Conservation (phyloP, 495 filamentous ascomycete genomes). For the Hypoxylon fragiforme region DNA sequence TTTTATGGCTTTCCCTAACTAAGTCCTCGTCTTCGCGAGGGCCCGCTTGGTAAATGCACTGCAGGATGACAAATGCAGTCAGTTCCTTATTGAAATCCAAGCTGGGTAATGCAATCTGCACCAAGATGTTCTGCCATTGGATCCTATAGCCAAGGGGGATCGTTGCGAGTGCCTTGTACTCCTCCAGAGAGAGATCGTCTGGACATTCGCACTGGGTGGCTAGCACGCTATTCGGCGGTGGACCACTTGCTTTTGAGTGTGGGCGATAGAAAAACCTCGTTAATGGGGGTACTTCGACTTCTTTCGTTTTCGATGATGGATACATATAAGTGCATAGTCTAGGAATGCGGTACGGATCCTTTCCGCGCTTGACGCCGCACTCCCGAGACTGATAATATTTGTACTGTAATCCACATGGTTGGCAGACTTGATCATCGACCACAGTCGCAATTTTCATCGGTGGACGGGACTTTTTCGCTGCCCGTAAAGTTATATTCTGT, state of each 20-base stretch:
- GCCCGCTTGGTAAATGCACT: conserved; percentile 56
- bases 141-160: conserved; percentile 52
- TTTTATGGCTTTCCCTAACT: conserved; percentile 19
- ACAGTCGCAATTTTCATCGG: conserved; percentile 28
- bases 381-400: conserved; percentile 45
- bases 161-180: conserved; percentile 53
- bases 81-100: conserved; percentile 53
- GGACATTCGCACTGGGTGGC: conserved; percentile 50
- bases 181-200: conserved; percentile 47
- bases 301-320: conserved; percentile 29
- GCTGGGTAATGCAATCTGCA: conserved; percentile 51
- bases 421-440: conserved; percentile 44
- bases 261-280: conserved; percentile 46
- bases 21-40: conserved; percentile 22
- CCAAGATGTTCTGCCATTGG: conserved; percentile 60
- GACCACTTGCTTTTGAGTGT: conserved; percentile 27
- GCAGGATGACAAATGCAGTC: conserved; percentile 50
- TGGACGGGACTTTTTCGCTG: conserved; percentile 48
- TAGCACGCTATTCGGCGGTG: conserved; percentile 50
- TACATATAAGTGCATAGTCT: conserved; percentile 44
- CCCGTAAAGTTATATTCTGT: conserved; percentile 43
- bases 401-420: conserved; percentile 49
- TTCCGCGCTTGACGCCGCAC: too few species aligned
- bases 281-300: conserved; percentile 14
- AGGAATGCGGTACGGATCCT: conserved; percentile 20